Evolutionary conservation across 345 rosid genomes (phyloP).

Genomic region (Balakata baccata): DNA sequence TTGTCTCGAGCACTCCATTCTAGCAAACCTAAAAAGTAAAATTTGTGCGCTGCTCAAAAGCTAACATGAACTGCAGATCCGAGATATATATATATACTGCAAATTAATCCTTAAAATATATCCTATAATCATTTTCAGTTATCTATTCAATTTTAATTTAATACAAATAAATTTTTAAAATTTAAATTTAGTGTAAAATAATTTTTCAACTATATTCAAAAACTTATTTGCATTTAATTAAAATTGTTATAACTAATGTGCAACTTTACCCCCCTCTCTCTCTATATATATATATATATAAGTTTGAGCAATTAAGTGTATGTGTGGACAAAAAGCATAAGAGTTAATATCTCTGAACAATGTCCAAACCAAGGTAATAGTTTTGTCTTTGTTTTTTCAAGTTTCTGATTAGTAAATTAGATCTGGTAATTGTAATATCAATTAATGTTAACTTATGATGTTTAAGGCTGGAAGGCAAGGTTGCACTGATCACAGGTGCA

Average conservation of each 20-base stretch:
- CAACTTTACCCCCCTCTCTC: too few species aligned
- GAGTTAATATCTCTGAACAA: constrained; percentile 13
- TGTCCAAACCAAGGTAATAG: constrained; percentile 41
- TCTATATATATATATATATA: constrained; percentile 1
- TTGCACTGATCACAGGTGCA: constrained; percentile 78
- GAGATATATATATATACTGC: constrained; percentile 18
- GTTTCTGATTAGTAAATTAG: background rate
- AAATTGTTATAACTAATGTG: too few species aligned
- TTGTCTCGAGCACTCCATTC: constrained; percentile 19
- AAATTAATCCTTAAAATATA: too few species aligned
- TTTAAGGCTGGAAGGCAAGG: constrained; percentile 75
- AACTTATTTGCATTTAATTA: too few species aligned
- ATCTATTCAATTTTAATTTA: too few species aligned
- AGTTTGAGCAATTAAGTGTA: background rate
- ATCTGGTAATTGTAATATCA: background rate
- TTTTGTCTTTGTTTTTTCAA: background rate
- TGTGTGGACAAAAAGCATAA: constrained; percentile 10
- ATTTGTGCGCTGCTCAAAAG: background rate
- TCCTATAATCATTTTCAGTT: too few species aligned
- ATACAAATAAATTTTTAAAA: too few species aligned
- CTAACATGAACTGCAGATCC: constrained; percentile 33
- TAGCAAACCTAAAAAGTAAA: background rate
- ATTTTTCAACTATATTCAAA: too few species aligned
- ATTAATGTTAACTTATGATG: background rate
- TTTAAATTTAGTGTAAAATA: too few species aligned